Base-by-base conservation (phyloP, 257 asterid genomes). In the Solanum appendiculatum region DNA sequence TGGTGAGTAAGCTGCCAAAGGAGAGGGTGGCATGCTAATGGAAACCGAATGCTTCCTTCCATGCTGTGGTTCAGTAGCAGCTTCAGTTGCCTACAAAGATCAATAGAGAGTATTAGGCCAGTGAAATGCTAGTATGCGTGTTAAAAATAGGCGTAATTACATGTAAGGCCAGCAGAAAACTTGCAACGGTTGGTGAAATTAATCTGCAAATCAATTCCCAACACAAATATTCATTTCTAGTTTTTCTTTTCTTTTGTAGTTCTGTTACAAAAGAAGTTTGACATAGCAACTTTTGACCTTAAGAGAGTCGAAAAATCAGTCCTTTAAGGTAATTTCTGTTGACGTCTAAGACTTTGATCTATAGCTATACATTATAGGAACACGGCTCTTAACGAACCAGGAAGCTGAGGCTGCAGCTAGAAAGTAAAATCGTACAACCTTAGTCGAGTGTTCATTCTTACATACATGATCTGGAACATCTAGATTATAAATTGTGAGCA, bases 1-100 rank as follows among this genome's bases (percentile, higher is more conserved):
- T 46, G 58, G 66, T 46, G 36, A 44, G 42, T 46, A n/a, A 80
- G 27, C 84, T 9, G 66, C 9, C 42, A 46, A 44, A 80, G 98
- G 98, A 88, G 98, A 90, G 80, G 93, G 90, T 34, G 96, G 98
- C 93, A 96, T 91, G 88, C 96, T 94, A 73, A 94, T 92, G 6
- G 98, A 96, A 83, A 93, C 46, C 33, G 94, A 88, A 66, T 88
- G 92, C 75, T 37, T 85, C 74, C 83, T 87, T 68, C 64, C 89
- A 80, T 44, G 83, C 58, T 21, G 81, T 3, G 82, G 69, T 75
- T 87, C 91, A 48, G 86, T 39, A 27, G 66, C 42, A 51, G 91
- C 83, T 86, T 90, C 95, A 87, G 88, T 75, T 83, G 82, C 93
- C 96, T 93, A 88, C 51, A 60, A 88, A 21, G 15, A 86, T 81